Conservation (phyloP, 2,329 filamentous ascomycete genomes). For the Zalaria obscura region DNA sequence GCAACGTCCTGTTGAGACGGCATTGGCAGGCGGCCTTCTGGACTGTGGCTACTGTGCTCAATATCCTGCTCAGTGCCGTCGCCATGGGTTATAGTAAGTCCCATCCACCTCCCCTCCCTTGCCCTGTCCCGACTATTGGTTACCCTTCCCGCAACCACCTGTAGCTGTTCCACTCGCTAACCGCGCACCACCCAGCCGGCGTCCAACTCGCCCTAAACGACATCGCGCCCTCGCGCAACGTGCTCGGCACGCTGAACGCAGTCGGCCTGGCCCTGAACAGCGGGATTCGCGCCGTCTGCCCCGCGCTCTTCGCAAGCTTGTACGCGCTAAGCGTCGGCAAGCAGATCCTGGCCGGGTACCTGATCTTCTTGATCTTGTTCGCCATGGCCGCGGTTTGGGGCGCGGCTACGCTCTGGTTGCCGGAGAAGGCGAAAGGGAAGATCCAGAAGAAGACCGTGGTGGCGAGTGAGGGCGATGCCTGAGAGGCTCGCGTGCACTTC, state of each 20-base stretch:
- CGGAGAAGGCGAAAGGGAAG: conserved; percentile 17
- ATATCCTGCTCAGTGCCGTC: conserved; percentile 47
- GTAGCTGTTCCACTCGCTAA: neutral
- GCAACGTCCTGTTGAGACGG: conserved; percentile 41
- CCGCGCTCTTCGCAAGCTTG: conserved; percentile 50
- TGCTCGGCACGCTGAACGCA: conserved; percentile 59
- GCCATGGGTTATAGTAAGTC: conserved; percentile 50
- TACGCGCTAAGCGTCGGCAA: conserved; percentile 53
- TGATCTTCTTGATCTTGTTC: conserved; percentile 48
- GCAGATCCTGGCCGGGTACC: conserved; percentile 48
- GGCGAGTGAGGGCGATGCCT: too few relatives aligned
- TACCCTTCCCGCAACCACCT: neutral
- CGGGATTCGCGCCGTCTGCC: conserved; percentile 50
- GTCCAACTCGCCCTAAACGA: conserved; percentile 65
- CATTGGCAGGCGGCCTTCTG: conserved; percentile 41
- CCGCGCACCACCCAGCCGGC: conserved; percentile 25
- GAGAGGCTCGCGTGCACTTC: too few relatives aligned
- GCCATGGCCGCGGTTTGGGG: conserved; percentile 20
- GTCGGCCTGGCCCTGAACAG: conserved; percentile 48
- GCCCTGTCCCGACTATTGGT: too few relatives aligned
- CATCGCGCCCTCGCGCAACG: conserved; percentile 47
- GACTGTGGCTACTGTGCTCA: conserved; percentile 28
- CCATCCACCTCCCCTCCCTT: neutral
- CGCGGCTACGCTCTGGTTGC: conserved; percentile 20
- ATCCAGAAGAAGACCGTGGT: conserved; percentile 7